These are phyloP conservation scores for Solanum tacnaense DNA, from an alignment of 257 asterid genomes.

Conservation along the genomic window DNA sequence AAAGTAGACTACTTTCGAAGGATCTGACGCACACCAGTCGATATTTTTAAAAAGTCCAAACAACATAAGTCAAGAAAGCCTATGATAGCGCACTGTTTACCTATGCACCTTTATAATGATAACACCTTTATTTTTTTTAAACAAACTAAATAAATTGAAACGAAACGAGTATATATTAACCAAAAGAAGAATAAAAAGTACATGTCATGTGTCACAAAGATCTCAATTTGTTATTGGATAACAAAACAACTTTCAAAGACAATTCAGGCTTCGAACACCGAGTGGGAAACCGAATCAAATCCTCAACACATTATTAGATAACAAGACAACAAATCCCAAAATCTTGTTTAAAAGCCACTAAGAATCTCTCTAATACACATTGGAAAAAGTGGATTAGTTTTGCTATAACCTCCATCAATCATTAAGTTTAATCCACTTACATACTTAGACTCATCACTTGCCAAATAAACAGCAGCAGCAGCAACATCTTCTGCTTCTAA, in stretches of 20 bases:
- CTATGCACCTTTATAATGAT: neutral
- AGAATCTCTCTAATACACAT: neutral
- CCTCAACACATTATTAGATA: neutral
- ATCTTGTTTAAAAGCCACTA: neutral
- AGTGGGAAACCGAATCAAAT: neutral
- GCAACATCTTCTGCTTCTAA: constrained; percentile 5
- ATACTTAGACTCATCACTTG: constrained; percentile 11
- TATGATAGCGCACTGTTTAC: neutral
- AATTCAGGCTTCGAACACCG: neutral
- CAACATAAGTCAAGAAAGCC: neutral
- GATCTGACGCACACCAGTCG: neutral
- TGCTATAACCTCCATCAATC: constrained; percentile 9
- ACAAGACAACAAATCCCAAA: neutral
- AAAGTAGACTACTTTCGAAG: neutral
- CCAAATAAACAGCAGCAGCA: constrained; percentile 3
- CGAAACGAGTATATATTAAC: neutral
- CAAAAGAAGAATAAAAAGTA: neutral
- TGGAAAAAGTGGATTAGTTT: neutral
- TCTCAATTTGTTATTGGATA: neutral
- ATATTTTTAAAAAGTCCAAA: neutral
- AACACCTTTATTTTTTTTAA: neutral
- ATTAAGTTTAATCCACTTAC: constrained; percentile 5
- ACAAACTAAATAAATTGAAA: too few relatives aligned
- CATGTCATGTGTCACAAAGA: neutral
- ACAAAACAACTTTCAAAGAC: neutral